Evolutionary conservation across 306 rosid species (phyloP).

Genomic region (Erythrophleum fordii): DNA sequence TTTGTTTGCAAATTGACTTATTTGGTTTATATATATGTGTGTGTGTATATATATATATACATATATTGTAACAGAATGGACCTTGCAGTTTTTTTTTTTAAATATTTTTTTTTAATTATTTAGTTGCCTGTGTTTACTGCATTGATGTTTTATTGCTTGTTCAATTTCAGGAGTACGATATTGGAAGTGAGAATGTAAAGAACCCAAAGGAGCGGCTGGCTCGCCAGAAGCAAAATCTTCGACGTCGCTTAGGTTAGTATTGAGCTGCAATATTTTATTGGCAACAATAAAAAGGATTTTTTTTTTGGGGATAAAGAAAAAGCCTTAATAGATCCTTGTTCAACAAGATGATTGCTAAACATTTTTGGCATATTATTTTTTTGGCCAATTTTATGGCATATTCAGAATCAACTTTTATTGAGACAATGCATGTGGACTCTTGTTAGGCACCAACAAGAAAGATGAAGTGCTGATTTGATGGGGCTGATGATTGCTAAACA

Average conservation of each 20-base stretch:
- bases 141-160: conserved; percentile 21
- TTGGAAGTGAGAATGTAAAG: conserved; percentile 68
- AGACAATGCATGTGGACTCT: conserved; percentile 1
- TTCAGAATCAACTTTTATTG: not conserved
- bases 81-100: not conserved
- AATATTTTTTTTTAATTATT: not conserved
- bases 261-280: conserved; percentile 11
- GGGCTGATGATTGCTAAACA: not conserved
- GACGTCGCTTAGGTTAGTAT: conserved; percentile 80
- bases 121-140: conserved; percentile 6
- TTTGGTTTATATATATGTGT: no score
- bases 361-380: no score
- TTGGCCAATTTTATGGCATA: conserved; percentile 14
- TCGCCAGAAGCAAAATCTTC: conserved; percentile 93
- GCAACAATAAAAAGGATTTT: not conserved
- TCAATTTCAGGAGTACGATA: conserved; percentile 84
- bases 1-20: not conserved
- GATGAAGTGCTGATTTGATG: not conserved
- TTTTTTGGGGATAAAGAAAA: not conserved
- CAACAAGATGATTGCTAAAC: no score
- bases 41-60: not conserved
- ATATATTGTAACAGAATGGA: not conserved
- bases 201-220: conserved; percentile 90
- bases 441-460: conserved; percentile 15
- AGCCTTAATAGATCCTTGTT: no score